phyloP scores from a whole-genome alignment of 176 grass and related monocot genomes.

The Miscanthus lutarioriparius region DNA sequence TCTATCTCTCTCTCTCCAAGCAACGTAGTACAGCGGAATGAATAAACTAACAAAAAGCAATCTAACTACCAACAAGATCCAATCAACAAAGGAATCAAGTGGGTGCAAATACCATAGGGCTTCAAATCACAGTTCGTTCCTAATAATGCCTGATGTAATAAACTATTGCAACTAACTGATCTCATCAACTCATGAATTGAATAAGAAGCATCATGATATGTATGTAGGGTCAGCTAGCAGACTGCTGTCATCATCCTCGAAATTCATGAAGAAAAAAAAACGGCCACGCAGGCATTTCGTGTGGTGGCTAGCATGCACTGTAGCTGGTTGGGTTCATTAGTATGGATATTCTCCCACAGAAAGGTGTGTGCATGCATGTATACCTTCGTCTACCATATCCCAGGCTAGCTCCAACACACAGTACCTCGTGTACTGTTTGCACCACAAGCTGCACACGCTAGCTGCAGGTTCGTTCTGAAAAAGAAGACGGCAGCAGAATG shows the following conservation, averaged over 20 bases:
- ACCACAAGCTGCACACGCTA: constrained; percentile 26
- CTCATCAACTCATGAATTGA: neutral
- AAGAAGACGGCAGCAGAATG: constrained; percentile 23
- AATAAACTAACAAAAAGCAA: constrained; percentile 21
- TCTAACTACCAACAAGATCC: neutral
- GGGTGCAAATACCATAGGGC: neutral
- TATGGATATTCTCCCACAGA: constrained; percentile 1
- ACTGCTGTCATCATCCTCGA: neutral
- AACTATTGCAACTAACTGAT: too few relatives aligned
- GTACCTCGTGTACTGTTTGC: constrained; percentile 30
- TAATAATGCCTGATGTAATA: neutral
- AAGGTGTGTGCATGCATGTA: constrained; percentile 27
- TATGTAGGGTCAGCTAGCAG: constrained; percentile 1
- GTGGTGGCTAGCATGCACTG: neutral
- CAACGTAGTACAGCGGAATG: neutral
- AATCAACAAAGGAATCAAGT: neutral
- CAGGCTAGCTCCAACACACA: constrained; percentile 6
- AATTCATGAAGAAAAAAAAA: neutral
- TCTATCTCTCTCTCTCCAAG: constrained; percentile 9
- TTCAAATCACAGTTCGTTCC: constrained; percentile 5
- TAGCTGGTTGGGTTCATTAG: neutral
- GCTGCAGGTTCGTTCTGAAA: constrained; percentile 22
- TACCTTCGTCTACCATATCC: constrained; percentile 11
- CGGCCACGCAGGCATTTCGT: neutral
- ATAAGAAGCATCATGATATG: neutral